Evolutionary conservation across 257 asterid genomes (phyloP).

Genomic region (Datura wrightii): DNA sequence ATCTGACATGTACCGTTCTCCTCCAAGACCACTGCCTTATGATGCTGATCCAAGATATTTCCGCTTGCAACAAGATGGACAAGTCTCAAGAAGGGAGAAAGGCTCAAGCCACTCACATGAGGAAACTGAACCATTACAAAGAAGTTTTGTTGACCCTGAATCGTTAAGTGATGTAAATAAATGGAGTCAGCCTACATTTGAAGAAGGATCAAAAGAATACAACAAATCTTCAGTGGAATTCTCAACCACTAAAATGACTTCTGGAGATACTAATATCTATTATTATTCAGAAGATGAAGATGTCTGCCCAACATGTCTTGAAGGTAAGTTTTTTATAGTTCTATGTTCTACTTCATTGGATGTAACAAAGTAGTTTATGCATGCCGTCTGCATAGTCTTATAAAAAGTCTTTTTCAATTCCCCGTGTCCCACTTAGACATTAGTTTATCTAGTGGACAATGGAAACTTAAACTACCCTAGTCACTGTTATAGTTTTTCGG

Average conservation of each 20-base stretch:
- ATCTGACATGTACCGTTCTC: slow-evolving; percentile 79
- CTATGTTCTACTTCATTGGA: not conserved
- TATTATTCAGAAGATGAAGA: slow-evolving; percentile 84
- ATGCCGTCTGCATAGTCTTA: not conserved
- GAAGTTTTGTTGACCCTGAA: slow-evolving; percentile 67
- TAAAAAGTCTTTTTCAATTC: not conserved
- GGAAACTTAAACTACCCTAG: not conserved
- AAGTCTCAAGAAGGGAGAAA: slow-evolving; percentile 78
- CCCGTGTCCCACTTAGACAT: not conserved
- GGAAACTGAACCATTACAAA: slow-evolving; percentile 78
- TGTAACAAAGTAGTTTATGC: slow-evolving; percentile 9
- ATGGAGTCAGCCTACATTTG: slow-evolving; percentile 57
- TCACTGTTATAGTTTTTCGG: not conserved
- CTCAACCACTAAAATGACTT: slow-evolving; percentile 52
- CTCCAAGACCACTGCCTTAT: slow-evolving; percentile 95
- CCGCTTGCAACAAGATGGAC: slow-evolving; percentile 72
- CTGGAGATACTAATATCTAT: slow-evolving; percentile 71
- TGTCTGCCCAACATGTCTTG: slow-evolving; percentile 97
- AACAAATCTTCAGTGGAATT: slow-evolving; percentile 54
- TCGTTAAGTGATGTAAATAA: slow-evolving; percentile 58
- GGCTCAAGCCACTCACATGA: slow-evolving; percentile 77
- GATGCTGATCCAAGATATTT: slow-evolving; percentile 81
- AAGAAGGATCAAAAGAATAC: slow-evolving; percentile 65
- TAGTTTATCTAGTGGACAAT: not conserved
- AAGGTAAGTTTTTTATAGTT: slow-evolving; percentile 50